Evolutionary conservation across 768 basidiomycete genomes (phyloP).

Genomic region (Tricholoma furcatifolium): DNA sequence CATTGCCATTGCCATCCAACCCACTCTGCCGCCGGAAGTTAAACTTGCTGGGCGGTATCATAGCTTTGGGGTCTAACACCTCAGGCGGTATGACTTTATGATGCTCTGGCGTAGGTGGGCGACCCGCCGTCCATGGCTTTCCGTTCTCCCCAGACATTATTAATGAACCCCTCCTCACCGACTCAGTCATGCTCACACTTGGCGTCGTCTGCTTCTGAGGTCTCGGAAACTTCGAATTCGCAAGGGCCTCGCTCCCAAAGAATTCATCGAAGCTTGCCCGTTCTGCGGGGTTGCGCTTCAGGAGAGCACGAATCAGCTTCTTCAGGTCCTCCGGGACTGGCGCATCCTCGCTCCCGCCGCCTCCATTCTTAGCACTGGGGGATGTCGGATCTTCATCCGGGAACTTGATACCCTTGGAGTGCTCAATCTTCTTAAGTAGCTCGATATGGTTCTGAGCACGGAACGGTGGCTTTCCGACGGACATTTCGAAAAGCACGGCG

Average conservation of each 20-base stretch:
- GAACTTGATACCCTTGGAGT: slow-evolving; percentile 88
- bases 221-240: slow-evolving; percentile 74
- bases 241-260: slow-evolving; percentile 78
- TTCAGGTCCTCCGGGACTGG: slow-evolving; percentile 84
- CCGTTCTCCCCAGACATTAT: slow-evolving; percentile 26
- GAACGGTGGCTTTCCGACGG: slow-evolving; percentile 90
- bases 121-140: slow-evolving; percentile 34
- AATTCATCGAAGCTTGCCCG: slow-evolving; percentile 91
- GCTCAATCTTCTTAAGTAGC: slow-evolving; percentile 88
- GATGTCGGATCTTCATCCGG: slow-evolving; percentile 81
- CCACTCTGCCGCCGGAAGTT: slow-evolving; percentile 52
- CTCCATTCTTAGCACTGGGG: slow-evolving; percentile 37
- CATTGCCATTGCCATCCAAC: slow-evolving; percentile 3
- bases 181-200: slow-evolving; percentile 21
- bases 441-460: slow-evolving; percentile 96
- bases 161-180: slow-evolving; percentile 9
- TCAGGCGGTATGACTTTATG: slow-evolving; percentile 77
- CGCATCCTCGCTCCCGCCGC: slow-evolving; percentile 49
- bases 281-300: slow-evolving; percentile 83
- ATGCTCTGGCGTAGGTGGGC: slow-evolving; percentile 61
- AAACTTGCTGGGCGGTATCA: slow-evolving; percentile 83
- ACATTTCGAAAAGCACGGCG: slow-evolving; percentile 95
- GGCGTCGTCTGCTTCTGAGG: slow-evolving; percentile 36
- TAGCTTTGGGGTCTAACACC: slow-evolving; percentile 74
- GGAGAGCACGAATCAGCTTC: slow-evolving; percentile 75